phyloP scores from a whole-genome alignment of 202 grass and related monocot genomes.

The Cymbopogon flexuosus region DNA sequence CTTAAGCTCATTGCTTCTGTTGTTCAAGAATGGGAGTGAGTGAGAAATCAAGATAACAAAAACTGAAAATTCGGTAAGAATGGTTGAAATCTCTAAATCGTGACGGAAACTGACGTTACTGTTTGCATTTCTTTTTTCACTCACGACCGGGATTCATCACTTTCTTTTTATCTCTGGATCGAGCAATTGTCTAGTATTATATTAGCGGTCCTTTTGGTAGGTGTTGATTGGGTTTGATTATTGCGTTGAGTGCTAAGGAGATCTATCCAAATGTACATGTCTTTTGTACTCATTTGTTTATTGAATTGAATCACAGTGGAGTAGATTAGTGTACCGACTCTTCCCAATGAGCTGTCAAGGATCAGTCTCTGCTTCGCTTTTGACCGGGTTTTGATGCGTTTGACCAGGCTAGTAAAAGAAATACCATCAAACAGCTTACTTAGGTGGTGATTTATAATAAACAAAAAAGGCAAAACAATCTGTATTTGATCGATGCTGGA shows the following conservation, averaged over 20 bases:
- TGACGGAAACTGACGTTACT: not conserved
- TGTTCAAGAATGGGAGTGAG: not conserved
- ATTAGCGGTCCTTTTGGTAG: conserved; percentile 13
- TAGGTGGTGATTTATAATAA: not conserved
- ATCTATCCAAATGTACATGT: conserved; percentile 29
- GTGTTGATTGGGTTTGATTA: conserved; percentile 38
- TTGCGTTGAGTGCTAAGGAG: not conserved
- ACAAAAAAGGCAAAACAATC: not conserved
- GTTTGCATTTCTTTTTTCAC: not conserved
- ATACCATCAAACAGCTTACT: not conserved
- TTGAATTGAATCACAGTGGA: not conserved
- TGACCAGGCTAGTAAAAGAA: conserved; percentile 3
- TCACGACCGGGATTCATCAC: not conserved
- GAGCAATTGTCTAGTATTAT: conserved; percentile 4
- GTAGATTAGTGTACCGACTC: conserved; percentile 30
- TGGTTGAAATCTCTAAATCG: not conserved
- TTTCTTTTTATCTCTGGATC: not conserved
- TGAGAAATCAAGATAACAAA: not conserved
- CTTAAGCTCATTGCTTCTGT: not conserved
- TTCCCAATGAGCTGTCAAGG: not conserved
- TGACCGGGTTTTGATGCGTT: conserved; percentile 30
- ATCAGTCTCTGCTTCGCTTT: not conserved
- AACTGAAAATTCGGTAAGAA: not conserved
- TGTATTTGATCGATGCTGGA: not conserved
- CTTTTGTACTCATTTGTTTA: conserved; percentile 18